Base-by-base conservation (phyloP, 129 eudicot species). In the Chrysanthemum makinoi region DNA sequence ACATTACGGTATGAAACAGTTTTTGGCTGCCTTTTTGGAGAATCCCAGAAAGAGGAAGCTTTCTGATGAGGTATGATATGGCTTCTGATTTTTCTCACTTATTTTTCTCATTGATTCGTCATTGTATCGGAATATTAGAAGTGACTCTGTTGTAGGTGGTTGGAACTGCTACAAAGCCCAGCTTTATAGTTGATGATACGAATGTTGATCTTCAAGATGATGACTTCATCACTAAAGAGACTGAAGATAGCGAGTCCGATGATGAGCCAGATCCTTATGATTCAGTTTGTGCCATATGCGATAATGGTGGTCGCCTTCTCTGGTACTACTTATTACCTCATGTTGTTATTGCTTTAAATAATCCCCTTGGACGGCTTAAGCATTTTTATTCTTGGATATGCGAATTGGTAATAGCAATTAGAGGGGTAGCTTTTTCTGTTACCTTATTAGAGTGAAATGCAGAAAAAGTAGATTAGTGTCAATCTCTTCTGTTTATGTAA, bases 281-380 rank as follows among this genome's bases (percentile, higher is more conserved):
- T 56, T 77, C 84, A 47, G 96, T 92, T 65, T 92, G 96, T 83
- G 89, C 88, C 46, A 85, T 92, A 55, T 92, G 98, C 68, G 98
- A 92, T 66, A 79, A 92, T 60, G 98, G 98, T 11, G 98, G 98
- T 51, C 2, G 0, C 0, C 72, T 92, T 76, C 69, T 72, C 12
- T 73, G 90, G 98, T 89, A 79, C 22, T 39, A 6, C 10, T 39
- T 39, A 39, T 39, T 1, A 6, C 46, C 10, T 39, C 46, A 6
- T 39, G 46, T 39, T 39, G 10, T 39, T 39, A 39, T 39, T 39
- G 10, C 46, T 39, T 39, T 39, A 39, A 39, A 39, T 39, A 39
- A 39, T 7, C 46, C 46, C 46, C 46, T 39, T 39, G 46, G 10
- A 39, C 10, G 2, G 46, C 10, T 39, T 39, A 26, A 19, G 20